Evolutionary conservation across 208 protist genomes (phyloP), one percentile per base, ranked within the genome.

Genomic region (Willaertia magna): DNA sequence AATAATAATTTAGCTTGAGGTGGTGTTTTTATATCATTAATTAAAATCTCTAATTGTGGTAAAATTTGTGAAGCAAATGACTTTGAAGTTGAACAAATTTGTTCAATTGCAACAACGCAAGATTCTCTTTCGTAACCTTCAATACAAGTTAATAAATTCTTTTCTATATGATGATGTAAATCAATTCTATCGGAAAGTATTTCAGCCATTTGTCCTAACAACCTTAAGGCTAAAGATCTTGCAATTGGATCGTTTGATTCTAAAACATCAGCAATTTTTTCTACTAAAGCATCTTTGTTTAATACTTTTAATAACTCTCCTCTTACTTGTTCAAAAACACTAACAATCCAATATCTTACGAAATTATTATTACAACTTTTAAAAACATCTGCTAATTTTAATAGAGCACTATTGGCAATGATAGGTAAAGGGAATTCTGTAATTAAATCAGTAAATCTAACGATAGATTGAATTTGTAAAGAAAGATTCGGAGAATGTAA

Each of bases 41-140:
- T 20, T 16, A 55, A 42, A 43, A 20, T 42, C 18, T 55, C 22
- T 42, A 83, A 14, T 83, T 83, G 16, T 26, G 78, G 46, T 0
- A 55, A n/a, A 30, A 83, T 55, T 22, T 83, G 78, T n/a, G n/a
- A 47, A 39, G 78, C 78, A 83, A 83, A 83, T 59, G 40, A 46
- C 26, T 30, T 43, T 55, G 78, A 83, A 22, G 46, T 22, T 20
- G 43, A 34, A 22, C 78, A 83, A n/a, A 83, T 83, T 55, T 83
- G 43, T 40, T 83, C 78, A 83, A 83, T 55, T 6, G 78, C 78
- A 43, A 55, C 4, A 39, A 83, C 40, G 1, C 34, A 30, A 34
- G 78, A 30, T 52, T 83, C 78, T 18, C 26, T 48, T 26, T 83
- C 78, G 39, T 30, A 26, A 26, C 18, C 78, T 30, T 83, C 78